These are phyloP conservation scores for Scheffersomyces ergatensis DNA, from an alignment of 805 yeast species.

Conservation along the genomic window DNA sequence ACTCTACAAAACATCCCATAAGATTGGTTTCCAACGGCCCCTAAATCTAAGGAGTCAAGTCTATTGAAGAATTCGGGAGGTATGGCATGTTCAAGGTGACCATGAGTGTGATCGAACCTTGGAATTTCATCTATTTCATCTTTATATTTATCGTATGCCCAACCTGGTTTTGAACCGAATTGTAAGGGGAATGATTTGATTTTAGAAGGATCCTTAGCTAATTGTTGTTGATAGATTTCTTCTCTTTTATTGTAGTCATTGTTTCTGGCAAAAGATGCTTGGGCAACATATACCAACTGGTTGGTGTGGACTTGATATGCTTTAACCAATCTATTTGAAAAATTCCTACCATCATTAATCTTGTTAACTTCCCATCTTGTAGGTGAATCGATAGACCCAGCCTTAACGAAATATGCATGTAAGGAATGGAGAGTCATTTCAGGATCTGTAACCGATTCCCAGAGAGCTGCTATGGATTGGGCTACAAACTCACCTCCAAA, in stretches of 20 bases:
- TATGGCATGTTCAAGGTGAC: constrained; percentile 23
- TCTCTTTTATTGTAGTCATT: constrained; percentile 19
- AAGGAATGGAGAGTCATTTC: constrained; percentile 36
- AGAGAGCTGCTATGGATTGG: constrained; percentile 34
- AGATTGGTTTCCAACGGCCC: constrained; percentile 14
- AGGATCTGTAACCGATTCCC: constrained; percentile 21
- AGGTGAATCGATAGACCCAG: constrained; percentile 24
- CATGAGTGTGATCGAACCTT: constrained; percentile 25
- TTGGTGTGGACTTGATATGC: constrained; percentile 26
- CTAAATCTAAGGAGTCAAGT: constrained; percentile 6
- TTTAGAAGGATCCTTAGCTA: constrained; percentile 11
- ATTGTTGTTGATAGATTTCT: constrained; percentile 1
- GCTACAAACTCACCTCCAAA: constrained; percentile 39
- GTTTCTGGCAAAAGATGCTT: constrained; percentile 29
- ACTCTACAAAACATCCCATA: constrained; percentile 30
- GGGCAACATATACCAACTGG: constrained; percentile 25
- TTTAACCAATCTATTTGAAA: constrained; percentile 28
- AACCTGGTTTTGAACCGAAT: constrained; percentile 23
- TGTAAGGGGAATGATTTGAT: constrained; percentile 27
- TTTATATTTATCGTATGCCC: constrained; percentile 18
- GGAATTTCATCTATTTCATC: constrained; percentile 13
- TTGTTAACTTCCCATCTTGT: constrained; percentile 30
- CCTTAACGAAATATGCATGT: constrained; percentile 38
- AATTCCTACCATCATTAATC: constrained; percentile 30
- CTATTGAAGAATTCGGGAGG: constrained; percentile 17